These are phyloP conservation scores for Coemansia sp. DNA, from an alignment of 192 early-diverging fungal species.

Conservation along the genomic window DNA sequence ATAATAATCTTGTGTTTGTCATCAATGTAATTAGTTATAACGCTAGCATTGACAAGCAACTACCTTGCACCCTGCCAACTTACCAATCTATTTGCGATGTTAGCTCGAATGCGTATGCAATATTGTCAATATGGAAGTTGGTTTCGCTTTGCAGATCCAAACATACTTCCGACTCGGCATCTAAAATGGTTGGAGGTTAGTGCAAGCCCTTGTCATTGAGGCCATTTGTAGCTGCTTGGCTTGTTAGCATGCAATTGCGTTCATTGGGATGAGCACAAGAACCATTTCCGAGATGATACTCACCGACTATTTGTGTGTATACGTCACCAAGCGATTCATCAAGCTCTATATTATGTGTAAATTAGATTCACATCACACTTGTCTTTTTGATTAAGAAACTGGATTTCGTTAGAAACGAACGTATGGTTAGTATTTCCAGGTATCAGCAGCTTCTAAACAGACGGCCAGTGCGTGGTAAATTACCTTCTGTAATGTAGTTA, in stretches of 20 bases:
- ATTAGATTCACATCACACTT: too few species aligned
- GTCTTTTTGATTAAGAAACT: too few species aligned
- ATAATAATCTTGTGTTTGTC: background rate
- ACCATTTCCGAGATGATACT: background rate
- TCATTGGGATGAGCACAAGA: background rate
- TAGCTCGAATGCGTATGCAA: constrained; percentile 60
- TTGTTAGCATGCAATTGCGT: background rate
- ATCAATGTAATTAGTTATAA: too few species aligned
- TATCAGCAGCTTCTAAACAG: background rate
- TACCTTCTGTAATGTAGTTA: constrained; percentile 36
- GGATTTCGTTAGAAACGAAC: background rate
- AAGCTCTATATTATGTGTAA: constrained; percentile 55
- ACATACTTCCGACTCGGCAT: constrained; percentile 82
- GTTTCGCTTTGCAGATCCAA: constrained; percentile 73
- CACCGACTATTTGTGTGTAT: constrained; percentile 77
- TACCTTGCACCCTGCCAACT: background rate
- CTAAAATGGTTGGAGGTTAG: constrained; percentile 29
- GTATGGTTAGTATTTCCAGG: background rate
- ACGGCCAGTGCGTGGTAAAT: background rate
- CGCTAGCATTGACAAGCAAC: too few species aligned
- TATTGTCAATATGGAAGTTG: constrained; percentile 57
- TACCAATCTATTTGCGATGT: constrained; percentile 61
- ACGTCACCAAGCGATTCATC: constrained; percentile 85
- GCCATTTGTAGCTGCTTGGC: background rate
- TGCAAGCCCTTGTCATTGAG: background rate